Percentiles rank a stretch among this genome's conserved stretches.
phyloP scores from a whole-genome alignment of 2,329 filamentous ascomycete species.

The Hypoxylon sp. region DNA sequence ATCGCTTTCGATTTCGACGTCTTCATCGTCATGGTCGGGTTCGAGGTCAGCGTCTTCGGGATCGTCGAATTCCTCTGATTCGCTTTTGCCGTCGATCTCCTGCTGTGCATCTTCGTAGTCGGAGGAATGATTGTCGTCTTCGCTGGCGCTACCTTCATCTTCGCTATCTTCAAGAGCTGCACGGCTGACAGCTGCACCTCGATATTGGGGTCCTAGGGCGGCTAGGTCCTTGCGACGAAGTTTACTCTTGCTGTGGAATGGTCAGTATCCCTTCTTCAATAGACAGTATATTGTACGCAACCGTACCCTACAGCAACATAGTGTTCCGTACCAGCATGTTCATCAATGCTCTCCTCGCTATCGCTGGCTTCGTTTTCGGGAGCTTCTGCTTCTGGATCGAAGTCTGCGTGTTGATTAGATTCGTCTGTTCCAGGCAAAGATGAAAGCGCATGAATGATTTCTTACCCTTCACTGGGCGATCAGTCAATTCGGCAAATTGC shows the following conservation, averaged over 20 bases:
- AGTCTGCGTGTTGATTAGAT: conserved; percentile 65
- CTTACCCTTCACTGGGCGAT: conserved; percentile 71
- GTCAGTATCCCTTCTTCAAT: conserved; percentile 30
- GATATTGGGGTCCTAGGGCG: conserved; percentile 81
- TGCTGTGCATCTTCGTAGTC: conserved; percentile 49
- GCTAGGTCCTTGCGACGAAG: conserved; percentile 78
- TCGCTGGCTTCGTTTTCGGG: conserved; percentile 66
- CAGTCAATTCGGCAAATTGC: conserved; percentile 72
- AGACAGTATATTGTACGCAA: not conserved
- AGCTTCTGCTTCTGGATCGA: conserved; percentile 80
- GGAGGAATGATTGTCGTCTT: conserved; percentile 57
- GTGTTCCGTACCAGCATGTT: conserved; percentile 81
- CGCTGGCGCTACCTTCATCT: conserved; percentile 53
- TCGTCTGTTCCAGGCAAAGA: not conserved
- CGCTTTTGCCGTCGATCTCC: conserved; percentile 37
- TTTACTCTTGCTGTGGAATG: conserved; percentile 75
- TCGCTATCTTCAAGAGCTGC: conserved; percentile 59
- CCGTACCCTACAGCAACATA: conserved; percentile 79
- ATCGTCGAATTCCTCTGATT: conserved; percentile 62
- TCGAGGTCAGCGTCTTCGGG: conserved; percentile 67
- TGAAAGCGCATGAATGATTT: not conserved
- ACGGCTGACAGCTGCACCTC: conserved; percentile 80
- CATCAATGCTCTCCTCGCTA: conserved; percentile 63
- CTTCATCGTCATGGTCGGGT: conserved; percentile 60
- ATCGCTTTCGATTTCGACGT: conserved; percentile 71